Conservation (phyloP, 495 filamentous ascomycete species). For the Trichoderma virens region DNA sequence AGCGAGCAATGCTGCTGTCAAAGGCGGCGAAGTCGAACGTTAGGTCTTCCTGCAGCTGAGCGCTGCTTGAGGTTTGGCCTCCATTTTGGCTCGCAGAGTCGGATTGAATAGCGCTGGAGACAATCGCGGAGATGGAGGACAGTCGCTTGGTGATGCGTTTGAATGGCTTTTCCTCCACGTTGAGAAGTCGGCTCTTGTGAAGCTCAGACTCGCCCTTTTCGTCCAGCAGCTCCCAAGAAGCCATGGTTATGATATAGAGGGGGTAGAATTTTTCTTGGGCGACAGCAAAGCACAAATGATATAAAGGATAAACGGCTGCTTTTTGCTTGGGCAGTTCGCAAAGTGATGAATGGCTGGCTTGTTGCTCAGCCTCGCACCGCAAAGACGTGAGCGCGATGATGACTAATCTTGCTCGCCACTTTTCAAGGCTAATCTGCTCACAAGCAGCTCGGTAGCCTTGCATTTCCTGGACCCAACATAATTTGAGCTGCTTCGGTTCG, state of each 20-base stretch:
- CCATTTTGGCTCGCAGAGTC: constrained; percentile 5
- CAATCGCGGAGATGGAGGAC: constrained; percentile 6
- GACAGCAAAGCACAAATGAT: neutral
- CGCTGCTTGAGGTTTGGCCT: constrained; percentile 7
- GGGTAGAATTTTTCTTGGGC: too few relatives aligned
- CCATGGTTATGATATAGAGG: neutral
- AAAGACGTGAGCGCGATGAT: constrained; percentile 1
- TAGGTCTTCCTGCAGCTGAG: constrained; percentile 67
- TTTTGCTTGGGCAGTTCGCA: neutral
- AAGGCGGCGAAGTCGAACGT: constrained; percentile 86
- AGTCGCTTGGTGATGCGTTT: constrained; percentile 73
- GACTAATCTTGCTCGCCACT: neutral
- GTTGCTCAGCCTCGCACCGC: neutral
- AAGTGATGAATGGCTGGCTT: neutral
- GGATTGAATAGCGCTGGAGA: neutral
- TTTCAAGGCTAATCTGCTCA: neutral
- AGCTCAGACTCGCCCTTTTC: constrained; percentile 65
- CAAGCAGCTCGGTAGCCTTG: neutral
- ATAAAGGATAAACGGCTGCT: too few relatives aligned
- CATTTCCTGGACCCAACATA: neutral
- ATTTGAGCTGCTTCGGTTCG: neutral
- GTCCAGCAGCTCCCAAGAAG: constrained; percentile 35
- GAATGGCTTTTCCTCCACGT: constrained; percentile 89
- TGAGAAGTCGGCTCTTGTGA: constrained; percentile 82
- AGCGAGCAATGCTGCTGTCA: constrained; percentile 76